Percentiles rank a stretch among this genome's conserved stretches.
Evolutionary conservation across 257 asterid species (phyloP).

Genomic region (Solanum chaucha): DNA sequence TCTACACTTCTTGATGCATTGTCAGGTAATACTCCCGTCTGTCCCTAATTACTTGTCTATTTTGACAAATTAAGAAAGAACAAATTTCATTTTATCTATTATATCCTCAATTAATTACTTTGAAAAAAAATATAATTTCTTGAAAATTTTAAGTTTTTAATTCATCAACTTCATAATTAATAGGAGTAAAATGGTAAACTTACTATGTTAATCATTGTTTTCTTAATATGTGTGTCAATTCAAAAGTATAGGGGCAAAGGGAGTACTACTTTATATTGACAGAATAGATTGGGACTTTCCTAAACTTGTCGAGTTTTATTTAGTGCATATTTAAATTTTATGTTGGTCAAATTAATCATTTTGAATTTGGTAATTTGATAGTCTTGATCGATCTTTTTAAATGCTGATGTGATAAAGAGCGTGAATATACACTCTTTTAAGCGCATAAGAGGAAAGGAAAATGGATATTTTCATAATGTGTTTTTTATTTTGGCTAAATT

Average conservation of each 20-base stretch:
- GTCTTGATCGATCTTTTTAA: background rate
- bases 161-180: no score
- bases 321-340: background rate
- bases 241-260: no score
- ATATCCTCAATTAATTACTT: no score
- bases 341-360: background rate
- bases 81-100: no score
- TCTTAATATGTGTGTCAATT: no score
- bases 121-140: no score
- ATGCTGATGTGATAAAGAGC: background rate
- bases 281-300: background rate
- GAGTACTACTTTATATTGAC: no score
- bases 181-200: no score
- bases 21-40: slow-evolving; percentile 19
- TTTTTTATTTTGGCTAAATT: background rate
- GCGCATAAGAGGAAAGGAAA: background rate
- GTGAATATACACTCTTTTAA: background rate
- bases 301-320: background rate
- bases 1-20: slow-evolving; percentile 62
- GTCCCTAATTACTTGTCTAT: no score
- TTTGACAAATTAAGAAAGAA: fast-evolving
- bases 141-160: no score
- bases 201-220: no score
- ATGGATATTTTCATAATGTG: background rate
- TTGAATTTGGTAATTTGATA: no score